These are phyloP conservation scores for Sugiyamaella sp. DNA, from an alignment of 1,139 yeast species.

Conservation along the genomic window DNA sequence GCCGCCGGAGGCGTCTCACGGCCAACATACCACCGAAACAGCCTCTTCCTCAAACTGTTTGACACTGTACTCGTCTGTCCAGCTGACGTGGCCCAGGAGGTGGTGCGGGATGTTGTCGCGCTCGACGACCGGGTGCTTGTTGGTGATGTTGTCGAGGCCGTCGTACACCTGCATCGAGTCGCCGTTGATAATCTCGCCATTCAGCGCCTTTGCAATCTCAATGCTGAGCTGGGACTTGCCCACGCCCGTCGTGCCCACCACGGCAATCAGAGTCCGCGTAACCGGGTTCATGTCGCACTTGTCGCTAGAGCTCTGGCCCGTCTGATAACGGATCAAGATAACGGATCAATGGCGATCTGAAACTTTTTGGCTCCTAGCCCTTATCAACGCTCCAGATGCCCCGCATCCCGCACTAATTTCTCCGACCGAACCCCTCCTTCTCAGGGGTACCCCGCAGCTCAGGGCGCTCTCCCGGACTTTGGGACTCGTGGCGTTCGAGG, in stretches of 20 bases:
- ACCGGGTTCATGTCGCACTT: slow-evolving; percentile 15
- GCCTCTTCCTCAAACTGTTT: slow-evolving; percentile 83
- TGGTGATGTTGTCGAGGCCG: slow-evolving; percentile 75
- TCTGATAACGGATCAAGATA: too few relatives aligned
- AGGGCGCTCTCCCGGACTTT: too few relatives aligned
- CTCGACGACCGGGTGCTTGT: slow-evolving; percentile 84
- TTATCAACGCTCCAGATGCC: too few relatives aligned
- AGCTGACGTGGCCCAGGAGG: slow-evolving; percentile 77
- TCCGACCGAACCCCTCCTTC: too few relatives aligned
- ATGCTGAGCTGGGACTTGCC: slow-evolving; percentile 89
- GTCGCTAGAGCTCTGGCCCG: too few relatives aligned
- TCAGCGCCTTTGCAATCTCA: slow-evolving; percentile 72
- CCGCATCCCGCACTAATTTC: too few relatives aligned
- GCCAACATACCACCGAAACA: slow-evolving; percentile 21
- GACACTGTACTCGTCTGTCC: slow-evolving; percentile 84
- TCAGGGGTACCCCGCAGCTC: too few relatives aligned
- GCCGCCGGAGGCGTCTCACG: too few relatives aligned
- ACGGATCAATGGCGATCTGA: too few relatives aligned
- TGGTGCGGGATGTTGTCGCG: slow-evolving; percentile 78
- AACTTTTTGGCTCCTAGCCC: too few relatives aligned
- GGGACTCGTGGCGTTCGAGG: too few relatives aligned
- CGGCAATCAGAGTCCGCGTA: slow-evolving; percentile 51
- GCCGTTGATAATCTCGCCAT: slow-evolving; percentile 92
- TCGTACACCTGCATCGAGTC: slow-evolving; percentile 96
- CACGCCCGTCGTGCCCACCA: slow-evolving; percentile 98